phyloP scores from a whole-genome alignment of 2,329 filamentous ascomycete species.

The Grosmannia huntii region DNA sequence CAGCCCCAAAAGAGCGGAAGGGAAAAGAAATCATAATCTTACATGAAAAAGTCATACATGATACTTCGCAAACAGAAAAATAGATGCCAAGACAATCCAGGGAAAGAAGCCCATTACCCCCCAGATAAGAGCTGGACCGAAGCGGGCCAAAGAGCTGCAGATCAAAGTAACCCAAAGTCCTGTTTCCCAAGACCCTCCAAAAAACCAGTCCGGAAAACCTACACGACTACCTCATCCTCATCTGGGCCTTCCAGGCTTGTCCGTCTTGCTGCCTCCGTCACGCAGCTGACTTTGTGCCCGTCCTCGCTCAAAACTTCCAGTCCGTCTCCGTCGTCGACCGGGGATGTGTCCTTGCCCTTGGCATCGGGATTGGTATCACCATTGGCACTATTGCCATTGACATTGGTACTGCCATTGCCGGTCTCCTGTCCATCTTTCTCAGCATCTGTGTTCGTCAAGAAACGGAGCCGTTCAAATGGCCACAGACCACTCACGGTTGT shows the following conservation, averaged over 20 bases:
- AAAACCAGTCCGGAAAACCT: background rate
- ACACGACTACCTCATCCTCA: constrained; percentile 34
- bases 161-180: background rate
- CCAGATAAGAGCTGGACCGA: background rate
- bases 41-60: background rate
- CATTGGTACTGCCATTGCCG: background rate
- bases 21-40: background rate
- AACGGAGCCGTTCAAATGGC: constrained; percentile 39
- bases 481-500: constrained; percentile 29
- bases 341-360: background rate
- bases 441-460: constrained; percentile 8
- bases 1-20: background rate
- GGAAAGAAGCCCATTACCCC: background rate
- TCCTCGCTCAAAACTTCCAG: constrained; percentile 24
- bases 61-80: background rate
- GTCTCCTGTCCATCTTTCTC: constrained; percentile 9
- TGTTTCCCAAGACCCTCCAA: background rate
- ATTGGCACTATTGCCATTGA: background rate
- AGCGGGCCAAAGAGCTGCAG: background rate
- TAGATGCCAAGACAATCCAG: background rate
- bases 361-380: background rate
- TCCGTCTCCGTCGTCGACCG: constrained; percentile 10
- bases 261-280: constrained; percentile 38
- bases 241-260: constrained; percentile 49
- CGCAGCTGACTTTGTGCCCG: constrained; percentile 28